Base-by-base conservation (phyloP, 1,139 yeast species). In the Fermentozyma sake region DNA sequence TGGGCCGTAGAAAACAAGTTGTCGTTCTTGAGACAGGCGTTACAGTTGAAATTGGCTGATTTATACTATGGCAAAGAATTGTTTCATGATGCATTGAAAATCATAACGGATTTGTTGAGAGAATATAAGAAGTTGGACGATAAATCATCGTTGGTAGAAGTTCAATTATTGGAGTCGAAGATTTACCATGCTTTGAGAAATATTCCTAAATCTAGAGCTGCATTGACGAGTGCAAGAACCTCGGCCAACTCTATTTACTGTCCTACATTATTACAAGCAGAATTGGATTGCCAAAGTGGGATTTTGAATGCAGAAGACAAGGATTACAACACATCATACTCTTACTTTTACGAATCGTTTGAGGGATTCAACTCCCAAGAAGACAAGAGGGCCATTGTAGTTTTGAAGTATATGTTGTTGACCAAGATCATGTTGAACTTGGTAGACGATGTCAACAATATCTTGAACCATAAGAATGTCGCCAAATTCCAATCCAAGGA, bases 111-210 rank as follows among this genome's bases (percentile, higher is more conserved):
- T 12, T 69, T 93, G 46, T 68, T 91, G 45, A 68, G 72, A 39
- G 97, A 91, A 55, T 85, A 89, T 55, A 91, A 91, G 61, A 83
- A 86, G 52, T 68, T 93, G 44, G 98, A 93, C 55, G 99, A 93
- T 58, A 93, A 93, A 58, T 80, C 91, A 29, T 85, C 95, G 19
- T 72, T 93, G 33, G 96, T 93, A 7, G 98, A 93, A 52, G 96
- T 93, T 21, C 97, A 91, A 59, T 67, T 93, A 43, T 73, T 91
- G 44, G 98, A 93, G 55, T 73, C 93, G 15, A 82, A 86, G 51
- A 86, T 85, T 23, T 91, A 82, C 56, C 96, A 89, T 55, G 89
- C 95, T 15, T 68, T 93, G 46, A 75, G 96, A 55, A 93, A 93
- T 53, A 71, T 85, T 47, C 84, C 96, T n/a, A 91, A 89, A 58